Percentiles rank a stretch among this genome's conserved stretches.
Conservation (phyloP, 2,329 filamentous ascomycete species). For the Pezicula carpinea region DNA sequence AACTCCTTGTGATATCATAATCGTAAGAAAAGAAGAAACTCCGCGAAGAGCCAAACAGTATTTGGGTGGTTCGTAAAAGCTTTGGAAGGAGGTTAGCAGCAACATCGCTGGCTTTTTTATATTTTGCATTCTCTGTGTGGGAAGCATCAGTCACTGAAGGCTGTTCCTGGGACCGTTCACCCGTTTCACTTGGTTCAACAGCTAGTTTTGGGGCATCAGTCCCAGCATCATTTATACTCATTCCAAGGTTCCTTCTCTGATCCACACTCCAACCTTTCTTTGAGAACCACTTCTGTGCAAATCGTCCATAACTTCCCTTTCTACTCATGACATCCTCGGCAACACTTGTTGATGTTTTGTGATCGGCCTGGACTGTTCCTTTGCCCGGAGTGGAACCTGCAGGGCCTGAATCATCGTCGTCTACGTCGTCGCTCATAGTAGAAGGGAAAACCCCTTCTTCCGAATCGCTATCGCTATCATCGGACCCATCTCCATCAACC, state of each 20-base stretch:
- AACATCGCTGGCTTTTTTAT: constrained; percentile 11
- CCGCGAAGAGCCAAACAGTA: constrained; percentile 74
- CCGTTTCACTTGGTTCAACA: constrained; percentile 24
- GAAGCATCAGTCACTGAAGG: background rate
- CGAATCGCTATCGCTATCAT: constrained; percentile 41
- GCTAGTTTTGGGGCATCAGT: constrained; percentile 26
- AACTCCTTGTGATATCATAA: constrained; percentile 75
- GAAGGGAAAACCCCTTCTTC: constrained; percentile 37
- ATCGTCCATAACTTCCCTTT: constrained; percentile 80
- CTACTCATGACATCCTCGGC: constrained; percentile 84
- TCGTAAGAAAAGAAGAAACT: constrained; percentile 98
- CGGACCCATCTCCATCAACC: constrained; percentile 23
- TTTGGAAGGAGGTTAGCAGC: constrained; percentile 64
- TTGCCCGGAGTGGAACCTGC: background rate
- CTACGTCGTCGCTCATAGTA: constrained; percentile 36
- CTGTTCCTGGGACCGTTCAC: background rate
- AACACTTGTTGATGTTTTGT: constrained; percentile 52
- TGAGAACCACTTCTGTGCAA: constrained; percentile 89
- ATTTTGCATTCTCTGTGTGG: constrained; percentile 1
- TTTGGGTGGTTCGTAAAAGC: constrained; percentile 74
- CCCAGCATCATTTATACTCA: constrained; percentile 41
- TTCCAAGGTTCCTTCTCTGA: constrained; percentile 63
- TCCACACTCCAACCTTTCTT: constrained; percentile 74
- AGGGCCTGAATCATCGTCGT: constrained; percentile 28
- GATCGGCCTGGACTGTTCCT: constrained; percentile 2